Base-by-base conservation (phyloP, 352 stramenopile species). In the Pythium sukuiense region DNA sequence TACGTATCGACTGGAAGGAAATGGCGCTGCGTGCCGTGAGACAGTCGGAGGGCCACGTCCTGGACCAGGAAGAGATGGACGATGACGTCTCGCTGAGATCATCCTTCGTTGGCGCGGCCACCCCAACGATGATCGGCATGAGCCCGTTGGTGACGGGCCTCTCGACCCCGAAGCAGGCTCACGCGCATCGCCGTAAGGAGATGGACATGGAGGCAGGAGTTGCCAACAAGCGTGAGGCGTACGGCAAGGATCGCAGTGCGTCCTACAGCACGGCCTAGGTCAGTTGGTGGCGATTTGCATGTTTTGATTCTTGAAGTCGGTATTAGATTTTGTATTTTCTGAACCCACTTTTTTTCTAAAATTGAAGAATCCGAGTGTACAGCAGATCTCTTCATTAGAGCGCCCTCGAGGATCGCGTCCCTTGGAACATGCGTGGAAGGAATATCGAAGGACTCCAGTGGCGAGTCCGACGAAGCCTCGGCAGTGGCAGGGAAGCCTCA, bases 21-120 rank as follows among this genome's bases (percentile, higher is more conserved):
- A 90, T 93, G 75, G 83, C 83, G 46, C 73, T 72, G 7, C 79
- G 77, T 1, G 85, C 85, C 2, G 83, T 92, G n/a, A 65, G 77
- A 43, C 81, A 82, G 57, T 89, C 83, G 5, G 85, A 92, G 33
- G 78, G 77, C 33, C 69, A 87, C 39, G 69, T 79, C 50, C 48
- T 79, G 16, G 74, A 86, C 64, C 62, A 80, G 33, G 55, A 80
- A 26, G 83, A 93, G 58, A 75, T 91, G 67, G 68, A 80, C 45
- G 78, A 87, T 48, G 83, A 93, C 52, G 79, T 93, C 8, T 61
- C 73, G 43, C 58, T 89, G 67, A 80, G 82, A 14, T 80, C 74
- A 14, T 85, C 80, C 53, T 81, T 85, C 50, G 77, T 88, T 56
- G 60, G 80, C 30, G 77, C 81, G 9, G 79, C 81, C 48, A 91